A percentile compares a stretch with the other conserved stretches of the same genome.
phyloP scores from a whole-genome alignment of 2,329 filamentous ascomycete genomes.

The Fusarium praegraminearum region DNA sequence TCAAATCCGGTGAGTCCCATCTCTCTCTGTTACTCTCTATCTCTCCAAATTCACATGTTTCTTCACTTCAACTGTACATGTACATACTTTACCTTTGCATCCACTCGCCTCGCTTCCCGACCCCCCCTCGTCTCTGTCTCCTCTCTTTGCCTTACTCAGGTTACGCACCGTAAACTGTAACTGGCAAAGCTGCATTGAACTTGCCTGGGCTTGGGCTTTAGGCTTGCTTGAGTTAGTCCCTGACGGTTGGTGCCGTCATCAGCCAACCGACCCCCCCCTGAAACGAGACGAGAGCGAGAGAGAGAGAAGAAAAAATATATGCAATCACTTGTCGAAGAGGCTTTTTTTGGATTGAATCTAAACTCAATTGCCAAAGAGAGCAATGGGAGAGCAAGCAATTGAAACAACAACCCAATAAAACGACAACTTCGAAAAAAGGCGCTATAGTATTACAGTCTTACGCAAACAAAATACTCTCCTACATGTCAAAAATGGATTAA shows the following conservation, averaged over 20 bases:
- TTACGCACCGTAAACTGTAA: constrained; percentile 7
- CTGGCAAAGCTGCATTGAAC: constrained; percentile 16
- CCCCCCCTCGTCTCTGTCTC: constrained; percentile 1
- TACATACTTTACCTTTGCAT: constrained; percentile 7
- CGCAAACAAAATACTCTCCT: not conserved
- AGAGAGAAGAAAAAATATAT: not conserved
- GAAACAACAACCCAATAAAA: constrained; percentile 10
- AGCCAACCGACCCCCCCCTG: constrained; percentile 13
- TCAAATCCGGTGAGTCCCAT: constrained; percentile 13
- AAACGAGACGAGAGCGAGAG: not conserved
- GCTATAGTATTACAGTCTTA: not conserved
- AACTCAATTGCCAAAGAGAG: constrained; percentile 9
- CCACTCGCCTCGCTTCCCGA: constrained; percentile 24
- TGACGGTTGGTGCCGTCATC: constrained; percentile 34
- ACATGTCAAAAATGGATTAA: not conserved
- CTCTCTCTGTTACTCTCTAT: not conserved
- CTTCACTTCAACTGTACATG: constrained; percentile 20
- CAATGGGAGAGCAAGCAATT: not conserved
- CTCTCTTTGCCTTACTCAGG: constrained; percentile 28
- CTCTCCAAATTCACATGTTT: not conserved
- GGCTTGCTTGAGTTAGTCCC: constrained; percentile 21
- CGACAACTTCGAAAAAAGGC: not conserved
- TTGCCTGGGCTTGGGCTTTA: constrained; percentile 13
- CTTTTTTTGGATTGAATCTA: not conserved
- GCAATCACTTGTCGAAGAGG: not conserved